A percentile compares a stretch with the other conserved stretches of the same genome.
Conservation (phyloP, 2,329 filamentous ascomycete species). For the Colletotrichum lupini region DNA sequence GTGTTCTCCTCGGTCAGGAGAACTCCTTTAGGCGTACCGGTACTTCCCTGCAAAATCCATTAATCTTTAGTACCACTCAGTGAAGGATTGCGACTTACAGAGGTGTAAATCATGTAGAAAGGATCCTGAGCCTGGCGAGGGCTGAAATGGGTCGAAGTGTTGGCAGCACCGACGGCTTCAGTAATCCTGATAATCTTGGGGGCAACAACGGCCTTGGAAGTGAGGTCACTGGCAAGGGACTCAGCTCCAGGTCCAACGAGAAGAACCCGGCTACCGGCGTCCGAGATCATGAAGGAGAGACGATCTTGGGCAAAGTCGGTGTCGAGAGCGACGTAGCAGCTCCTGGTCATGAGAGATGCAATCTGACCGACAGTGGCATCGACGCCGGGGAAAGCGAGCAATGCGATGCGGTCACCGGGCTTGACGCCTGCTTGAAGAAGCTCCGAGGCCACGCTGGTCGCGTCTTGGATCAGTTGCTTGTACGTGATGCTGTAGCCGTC, state of each 20-base stretch:
- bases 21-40: constrained; percentile 41
- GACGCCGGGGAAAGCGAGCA: constrained; percentile 35
- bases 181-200: not conserved
- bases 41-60: not conserved
- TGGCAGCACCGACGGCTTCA: not conserved
- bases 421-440: not conserved
- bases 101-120: not conserved
- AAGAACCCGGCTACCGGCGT: constrained; percentile 32
- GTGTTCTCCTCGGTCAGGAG: constrained; percentile 40
- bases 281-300: constrained; percentile 40
- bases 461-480: constrained; percentile 38
- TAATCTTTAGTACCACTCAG: not conserved
- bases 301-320: constrained; percentile 41
- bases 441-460: constrained; percentile 39
- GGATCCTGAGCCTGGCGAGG: not conserved
- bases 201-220: not conserved
- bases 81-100: not conserved
- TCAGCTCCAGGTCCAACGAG: not conserved
- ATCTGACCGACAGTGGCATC: constrained; percentile 39
- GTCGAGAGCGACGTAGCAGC: constrained; percentile 41
- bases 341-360: constrained; percentile 38
- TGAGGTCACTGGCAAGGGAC: not conserved
- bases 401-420: not conserved
- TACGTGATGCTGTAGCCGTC: constrained; percentile 39
- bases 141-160: not conserved